Conservation (phyloP, 176 grass and related monocot species). For the Oryza brachyantha region DNA sequence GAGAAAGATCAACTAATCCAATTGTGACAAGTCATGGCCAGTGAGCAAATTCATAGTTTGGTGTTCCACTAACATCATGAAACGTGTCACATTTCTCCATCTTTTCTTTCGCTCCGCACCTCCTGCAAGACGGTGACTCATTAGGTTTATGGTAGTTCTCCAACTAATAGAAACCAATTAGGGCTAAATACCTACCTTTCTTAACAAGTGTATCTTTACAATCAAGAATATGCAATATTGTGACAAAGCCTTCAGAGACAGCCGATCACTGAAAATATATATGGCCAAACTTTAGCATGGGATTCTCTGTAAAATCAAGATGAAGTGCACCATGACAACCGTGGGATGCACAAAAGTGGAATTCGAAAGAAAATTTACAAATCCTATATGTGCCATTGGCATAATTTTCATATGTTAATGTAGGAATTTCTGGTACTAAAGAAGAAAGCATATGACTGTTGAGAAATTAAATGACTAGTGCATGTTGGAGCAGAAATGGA, state of each 20-base stretch:
- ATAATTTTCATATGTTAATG: not conserved
- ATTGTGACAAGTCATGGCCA: not conserved
- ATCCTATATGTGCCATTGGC: not conserved
- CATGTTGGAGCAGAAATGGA: not conserved
- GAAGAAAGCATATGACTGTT: not conserved
- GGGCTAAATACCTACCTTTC: not conserved
- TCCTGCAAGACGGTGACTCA: not conserved
- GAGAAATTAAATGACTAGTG: not conserved
- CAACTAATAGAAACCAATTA: not conserved
- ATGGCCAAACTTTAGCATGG: not conserved
- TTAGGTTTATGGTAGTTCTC: constrained; percentile 5
- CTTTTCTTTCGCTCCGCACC: no score
- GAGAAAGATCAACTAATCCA: not conserved
- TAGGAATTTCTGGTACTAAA: no score
- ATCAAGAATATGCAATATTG: not conserved
- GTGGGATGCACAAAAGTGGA: not conserved
- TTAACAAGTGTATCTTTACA: not conserved
- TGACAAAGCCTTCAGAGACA: constrained; percentile 2
- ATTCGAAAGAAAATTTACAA: not conserved
- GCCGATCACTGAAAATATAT: constrained; percentile 3
- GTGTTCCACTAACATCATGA: not conserved
- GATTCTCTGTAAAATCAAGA: not conserved
- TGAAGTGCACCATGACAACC: not conserved
- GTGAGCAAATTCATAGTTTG: not conserved
- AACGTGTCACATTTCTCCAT: not conserved